Evolutionary conservation across 257 asterid genomes (phyloP).

Genomic region (Lithospermum erythrorhizon): DNA sequence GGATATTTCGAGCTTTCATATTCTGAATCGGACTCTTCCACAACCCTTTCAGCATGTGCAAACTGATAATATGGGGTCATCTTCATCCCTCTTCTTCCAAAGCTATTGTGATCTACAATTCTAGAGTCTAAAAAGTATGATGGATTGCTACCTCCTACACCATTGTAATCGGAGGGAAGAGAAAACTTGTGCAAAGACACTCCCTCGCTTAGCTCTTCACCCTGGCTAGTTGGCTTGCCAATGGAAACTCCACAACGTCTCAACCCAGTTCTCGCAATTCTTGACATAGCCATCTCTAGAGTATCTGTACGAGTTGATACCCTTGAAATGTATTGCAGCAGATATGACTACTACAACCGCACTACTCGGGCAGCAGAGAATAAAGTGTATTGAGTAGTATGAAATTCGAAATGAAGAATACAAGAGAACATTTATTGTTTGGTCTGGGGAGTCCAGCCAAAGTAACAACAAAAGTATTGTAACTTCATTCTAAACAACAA

Average conservation of each 20-base stretch:
- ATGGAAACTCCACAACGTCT: conserved; percentile 35
- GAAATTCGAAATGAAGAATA: too few relatives aligned
- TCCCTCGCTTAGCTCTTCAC: conserved; percentile 15
- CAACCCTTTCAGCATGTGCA: conserved; percentile 41
- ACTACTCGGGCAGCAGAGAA: too few relatives aligned
- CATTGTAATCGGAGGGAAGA: conserved; percentile 12
- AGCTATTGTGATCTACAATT: conserved; percentile 13
- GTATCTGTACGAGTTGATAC: background rate
- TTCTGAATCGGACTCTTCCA: conserved; percentile 46
- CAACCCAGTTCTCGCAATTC: conserved; percentile 53
- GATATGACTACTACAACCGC: too few relatives aligned
- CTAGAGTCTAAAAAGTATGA: conserved; percentile 24
- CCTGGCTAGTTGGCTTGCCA: conserved; percentile 21
- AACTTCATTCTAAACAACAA: too few relatives aligned
- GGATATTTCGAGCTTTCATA: conserved; percentile 53
- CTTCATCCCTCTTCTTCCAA: conserved; percentile 45
- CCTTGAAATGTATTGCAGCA: too few relatives aligned
- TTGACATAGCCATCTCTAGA: conserved; percentile 55
- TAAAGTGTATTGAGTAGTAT: too few relatives aligned
- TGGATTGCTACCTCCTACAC: conserved; percentile 12
- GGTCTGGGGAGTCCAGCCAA: too few relatives aligned
- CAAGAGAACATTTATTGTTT: too few relatives aligned
- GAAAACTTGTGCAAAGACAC: conserved; percentile 15
- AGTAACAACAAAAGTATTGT: too few relatives aligned
- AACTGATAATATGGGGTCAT: conserved; percentile 40